A percentile compares a stretch with the other conserved stretches of the same genome.
These are phyloP conservation scores for Ceratocystis albifundus DNA, from an alignment of 2,329 filamentous ascomycete species.

Conservation along the genomic window DNA sequence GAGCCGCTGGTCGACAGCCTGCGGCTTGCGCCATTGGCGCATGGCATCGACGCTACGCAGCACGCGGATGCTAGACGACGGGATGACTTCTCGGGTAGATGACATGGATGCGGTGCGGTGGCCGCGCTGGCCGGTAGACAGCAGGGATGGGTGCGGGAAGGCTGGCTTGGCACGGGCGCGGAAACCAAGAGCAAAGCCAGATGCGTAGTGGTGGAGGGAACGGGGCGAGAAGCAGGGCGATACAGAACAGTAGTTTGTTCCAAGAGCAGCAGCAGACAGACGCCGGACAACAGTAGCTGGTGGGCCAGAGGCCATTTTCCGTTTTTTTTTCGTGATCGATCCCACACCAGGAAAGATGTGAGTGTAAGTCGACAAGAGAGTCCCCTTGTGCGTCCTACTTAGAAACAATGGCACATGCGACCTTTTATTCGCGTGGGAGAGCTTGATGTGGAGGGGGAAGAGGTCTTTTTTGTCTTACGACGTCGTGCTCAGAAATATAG, in stretches of 20 bases:
- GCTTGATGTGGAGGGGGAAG: background rate
- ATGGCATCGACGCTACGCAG: slow-evolving; percentile 65
- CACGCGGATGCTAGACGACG: slow-evolving; percentile 52
- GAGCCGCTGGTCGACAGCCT: slow-evolving; percentile 54
- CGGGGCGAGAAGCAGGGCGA: background rate
- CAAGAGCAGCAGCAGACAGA: slow-evolving; percentile 3
- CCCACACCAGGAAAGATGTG: too few relatives aligned
- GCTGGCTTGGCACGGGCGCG: background rate
- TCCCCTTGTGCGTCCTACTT: too few relatives aligned
- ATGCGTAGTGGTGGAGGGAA: background rate
- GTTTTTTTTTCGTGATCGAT: background rate
- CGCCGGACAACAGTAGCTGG: background rate
- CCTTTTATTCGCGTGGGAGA: too few relatives aligned
- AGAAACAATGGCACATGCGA: too few relatives aligned
- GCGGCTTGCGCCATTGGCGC: slow-evolving; percentile 55
- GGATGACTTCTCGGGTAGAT: slow-evolving; percentile 36
- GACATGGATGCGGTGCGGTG: slow-evolving; percentile 23
- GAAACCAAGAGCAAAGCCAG: background rate
- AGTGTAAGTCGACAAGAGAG: too few relatives aligned
- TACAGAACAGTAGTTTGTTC: background rate
- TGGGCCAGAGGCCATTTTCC: background rate
- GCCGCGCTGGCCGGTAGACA: slow-evolving; percentile 24
- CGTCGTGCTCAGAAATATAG: too few relatives aligned
- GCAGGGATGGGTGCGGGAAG: slow-evolving; percentile 14
- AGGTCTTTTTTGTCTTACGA: background rate